Evolutionary conservation across 768 basidiomycete species (phyloP), one percentile per base, ranked within the genome.

Genomic region (Tulasnella sp.): DNA sequence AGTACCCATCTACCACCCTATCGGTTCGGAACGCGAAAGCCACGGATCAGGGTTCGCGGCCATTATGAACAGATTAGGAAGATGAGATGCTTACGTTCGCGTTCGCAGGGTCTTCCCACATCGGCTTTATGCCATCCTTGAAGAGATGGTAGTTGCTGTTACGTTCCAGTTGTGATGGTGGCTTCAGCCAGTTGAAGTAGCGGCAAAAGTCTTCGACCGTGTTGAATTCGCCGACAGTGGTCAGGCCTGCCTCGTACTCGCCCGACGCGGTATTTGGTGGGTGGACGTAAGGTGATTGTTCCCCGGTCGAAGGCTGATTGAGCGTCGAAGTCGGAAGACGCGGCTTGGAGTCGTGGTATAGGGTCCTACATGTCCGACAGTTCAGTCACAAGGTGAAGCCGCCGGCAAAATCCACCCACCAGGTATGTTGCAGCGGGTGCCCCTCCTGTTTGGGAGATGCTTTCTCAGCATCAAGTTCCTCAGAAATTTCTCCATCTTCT

Each of bases 91-190:
- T 56, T 36, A 68, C 66, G 52, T 83, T 78, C 23, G 86, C 85
- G 65, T 96, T 96, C 53, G 89, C 86, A 29, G 79, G 79, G 67
- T 94, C 92, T 71, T 94, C 92, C 91, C 91, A 96, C 92, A 96
- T 94, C 12, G 89, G 89, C 66, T 90, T 89, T 73, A 92, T 92
- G 15, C 87, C 87, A 19, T 80, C 76, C 71, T 94, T 94, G 79
- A 97, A 96, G 55, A 97, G 76, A 67, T 97, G 92, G 64, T 94
- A 92, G 71, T 96, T 97, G 43, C 85, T 84, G 70, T 89, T 90
- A 64, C 82, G 82, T 64, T 91, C 86, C 32, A 94, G 79, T 65
- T 81, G 79, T 32, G 87, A 89, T 9, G 92, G 92, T 0, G 86
- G 85, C 69, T 91, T 91, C 61, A 90, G 81, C 88, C 88, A 91